Evolutionary conservation across 352 stramenopile genomes (phyloP).

Genomic region (Pythium myriotylum): DNA sequence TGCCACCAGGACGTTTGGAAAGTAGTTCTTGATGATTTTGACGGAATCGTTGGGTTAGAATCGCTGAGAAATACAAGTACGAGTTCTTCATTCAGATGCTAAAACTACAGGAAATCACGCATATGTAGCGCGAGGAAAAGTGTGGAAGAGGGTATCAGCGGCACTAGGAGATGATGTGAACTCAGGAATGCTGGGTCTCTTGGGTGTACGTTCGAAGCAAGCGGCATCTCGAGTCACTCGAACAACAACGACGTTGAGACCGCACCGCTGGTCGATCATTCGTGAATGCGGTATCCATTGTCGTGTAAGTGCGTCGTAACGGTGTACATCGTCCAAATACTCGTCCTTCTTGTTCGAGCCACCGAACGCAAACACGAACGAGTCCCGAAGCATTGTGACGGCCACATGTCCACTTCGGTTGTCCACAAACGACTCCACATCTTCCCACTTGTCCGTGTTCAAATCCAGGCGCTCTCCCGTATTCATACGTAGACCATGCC

Average conservation of each 20-base stretch:
- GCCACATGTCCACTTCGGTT: slow-evolving; percentile 68
- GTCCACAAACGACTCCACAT: slow-evolving; percentile 60
- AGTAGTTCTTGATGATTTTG: too few species aligned
- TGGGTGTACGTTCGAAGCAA: slow-evolving; percentile 37
- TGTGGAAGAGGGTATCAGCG: slow-evolving; percentile 3
- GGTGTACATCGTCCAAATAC: slow-evolving; percentile 67
- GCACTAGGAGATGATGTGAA: slow-evolving; percentile 3
- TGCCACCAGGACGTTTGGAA: not conserved
- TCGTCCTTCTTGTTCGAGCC: slow-evolving; percentile 83
- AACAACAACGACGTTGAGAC: slow-evolving; percentile 62
- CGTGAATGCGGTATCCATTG: slow-evolving; percentile 61
- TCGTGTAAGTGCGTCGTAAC: slow-evolving; percentile 65
- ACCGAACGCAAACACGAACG: slow-evolving; percentile 70
- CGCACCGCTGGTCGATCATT: slow-evolving; percentile 65
- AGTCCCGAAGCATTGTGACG: slow-evolving; percentile 58
- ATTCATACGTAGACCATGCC: slow-evolving; percentile 64
- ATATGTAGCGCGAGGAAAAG: slow-evolving; percentile 16
- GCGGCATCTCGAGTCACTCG: slow-evolving; percentile 36
- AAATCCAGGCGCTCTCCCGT: slow-evolving; percentile 61
- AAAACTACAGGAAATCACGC: slow-evolving; percentile 1
- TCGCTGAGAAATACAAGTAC: not conserved
- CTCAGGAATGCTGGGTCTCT: not conserved
- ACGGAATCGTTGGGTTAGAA: too few species aligned
- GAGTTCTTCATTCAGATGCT: not conserved
- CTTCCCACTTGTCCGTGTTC: slow-evolving; percentile 41